A percentile compares a stretch with the other conserved stretches of the same genome.
Conservation (phyloP, 78 protist species). For the Tieghemostelium lacteum region DNA sequence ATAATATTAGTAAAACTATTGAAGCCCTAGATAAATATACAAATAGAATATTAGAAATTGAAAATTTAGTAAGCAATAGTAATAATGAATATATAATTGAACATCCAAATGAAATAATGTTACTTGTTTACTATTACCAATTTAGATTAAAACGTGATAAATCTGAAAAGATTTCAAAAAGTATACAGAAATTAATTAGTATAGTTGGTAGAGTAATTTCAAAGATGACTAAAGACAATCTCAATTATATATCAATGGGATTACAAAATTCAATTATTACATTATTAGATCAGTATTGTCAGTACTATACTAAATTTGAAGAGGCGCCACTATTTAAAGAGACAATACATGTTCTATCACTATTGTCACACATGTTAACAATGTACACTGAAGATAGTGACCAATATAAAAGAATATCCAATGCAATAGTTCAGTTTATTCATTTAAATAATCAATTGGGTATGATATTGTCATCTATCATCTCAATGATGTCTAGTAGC, state of each 20-base stretch:
- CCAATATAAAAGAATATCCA: constrained; percentile 1
- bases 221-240: too few species aligned
- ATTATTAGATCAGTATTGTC: constrained; percentile 2
- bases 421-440: not conserved
- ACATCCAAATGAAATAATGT: too few species aligned
- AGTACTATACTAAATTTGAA: constrained; percentile 13
- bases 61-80: too few species aligned
- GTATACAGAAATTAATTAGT: too few species aligned
- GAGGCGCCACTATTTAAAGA: not conserved
- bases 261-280: constrained; percentile 28
- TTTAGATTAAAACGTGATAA: too few species aligned
- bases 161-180: too few species aligned
- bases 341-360: constrained; percentile 2
- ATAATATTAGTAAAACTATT: too few species aligned
- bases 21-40: too few species aligned
- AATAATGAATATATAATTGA: too few species aligned
- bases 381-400: constrained; percentile 5
- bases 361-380: not conserved
- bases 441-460: constrained; percentile 13
- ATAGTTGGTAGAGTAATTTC: too few species aligned
- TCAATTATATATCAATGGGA: not conserved
- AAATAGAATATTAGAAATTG: too few species aligned
- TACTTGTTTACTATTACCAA: too few species aligned
- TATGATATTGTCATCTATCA: constrained; percentile 8
- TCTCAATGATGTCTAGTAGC: not conserved